Base-by-base conservation (phyloP, 2,329 filamentous ascomycete genomes). In the Aureobasidium sp. region DNA sequence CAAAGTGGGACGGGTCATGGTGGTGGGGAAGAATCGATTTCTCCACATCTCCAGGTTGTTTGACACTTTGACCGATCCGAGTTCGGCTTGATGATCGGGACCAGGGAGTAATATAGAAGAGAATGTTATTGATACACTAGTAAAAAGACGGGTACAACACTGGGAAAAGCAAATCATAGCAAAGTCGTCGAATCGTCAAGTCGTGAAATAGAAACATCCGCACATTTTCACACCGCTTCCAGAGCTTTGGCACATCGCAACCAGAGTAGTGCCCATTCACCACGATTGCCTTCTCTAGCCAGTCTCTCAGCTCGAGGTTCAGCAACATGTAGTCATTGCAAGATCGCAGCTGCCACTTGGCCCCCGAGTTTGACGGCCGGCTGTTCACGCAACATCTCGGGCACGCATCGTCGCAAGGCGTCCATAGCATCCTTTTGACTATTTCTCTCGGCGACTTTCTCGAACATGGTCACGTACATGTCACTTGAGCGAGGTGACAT, bases 351-450 rank as follows among this genome's bases (percentile, higher is more conserved):
- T 52, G 78, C 78, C 5, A 89, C 66, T 1, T 70, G 63, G 1
- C 76, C 78, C 9, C 75, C 65, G 0, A 81, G 73, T 27, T 66
- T 58, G 17, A 89, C 77, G 0, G 76, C 73, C 1, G 81, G 80
- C 0, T 77, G 64, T 69, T 89, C 86, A 51, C 74, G 71, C 20
- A 76, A 65, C 82, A 89, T 86, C 68, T 87, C 84, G 2, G 79
- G 77, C n/a, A 83, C 77, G 69, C 81, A 82, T 64, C 75, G 79
- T n/a, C 78, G 79, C 64, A 83, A 73, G 25, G 76, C 79, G 63
- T 77, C 76, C 59, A 72, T 77, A 70, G 77, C 85, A 64, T 82
- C 74, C 0, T 72, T 67, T 17, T 34, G 56, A 20, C 45, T 59
- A 17, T 61, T 53, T 0, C 79, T 78, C 5, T 74, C 69, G 0